Base-by-base conservation (phyloP, 2,329 filamentous ascomycete species). In the Sporothrix euskadiensis region DNA sequence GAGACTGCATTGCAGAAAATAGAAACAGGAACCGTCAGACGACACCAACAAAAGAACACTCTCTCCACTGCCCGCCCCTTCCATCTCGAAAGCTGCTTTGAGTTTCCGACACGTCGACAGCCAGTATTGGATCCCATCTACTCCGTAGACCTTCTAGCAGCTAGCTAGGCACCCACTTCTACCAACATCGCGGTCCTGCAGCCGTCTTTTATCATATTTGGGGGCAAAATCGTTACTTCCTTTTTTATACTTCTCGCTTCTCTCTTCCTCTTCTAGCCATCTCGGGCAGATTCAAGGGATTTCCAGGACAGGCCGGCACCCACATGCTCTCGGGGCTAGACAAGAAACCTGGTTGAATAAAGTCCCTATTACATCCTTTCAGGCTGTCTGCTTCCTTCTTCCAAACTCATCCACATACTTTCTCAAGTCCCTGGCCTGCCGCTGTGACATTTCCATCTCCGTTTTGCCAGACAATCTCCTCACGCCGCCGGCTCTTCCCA, bases 261-360 rank as follows among this genome's bases (percentile, higher is more conserved):
- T 49, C 56, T 71, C 72, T 70, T 66, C 66, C 68, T 19, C 26
- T 71, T 71, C 16, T 5, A 44, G 57, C 32, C 47, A 54, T n/a
- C 8, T 54, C 56, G 8, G 2, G 35, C 57, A 26, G 22, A 49
- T 57, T 39, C 22, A 32, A 10, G 44, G 39, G 16, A 39, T 30
- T 69, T 52, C 7, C 63, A 39, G 5, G 63, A 26, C 39, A 39
- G 32, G 8, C 26, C 35, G 4, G 2, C 44, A 61, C 49, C 30
- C 41, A 69, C 56, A 69, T 54, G 14, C 30, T 16, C 35, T 12
- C n/a, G 35, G 59, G 12, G 16, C 35, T 41, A 47, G 26, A 10
- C 16, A 49, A 5, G 44, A 54, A 12, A 7, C 35, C 54, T 49
- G 59, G 12, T 47, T 44, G 57, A 14, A 10, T 12, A 5, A 5